Conservation (phyloP, 2,329 filamentous ascomycete species). For the Neocatenulostroma microsporum region DNA sequence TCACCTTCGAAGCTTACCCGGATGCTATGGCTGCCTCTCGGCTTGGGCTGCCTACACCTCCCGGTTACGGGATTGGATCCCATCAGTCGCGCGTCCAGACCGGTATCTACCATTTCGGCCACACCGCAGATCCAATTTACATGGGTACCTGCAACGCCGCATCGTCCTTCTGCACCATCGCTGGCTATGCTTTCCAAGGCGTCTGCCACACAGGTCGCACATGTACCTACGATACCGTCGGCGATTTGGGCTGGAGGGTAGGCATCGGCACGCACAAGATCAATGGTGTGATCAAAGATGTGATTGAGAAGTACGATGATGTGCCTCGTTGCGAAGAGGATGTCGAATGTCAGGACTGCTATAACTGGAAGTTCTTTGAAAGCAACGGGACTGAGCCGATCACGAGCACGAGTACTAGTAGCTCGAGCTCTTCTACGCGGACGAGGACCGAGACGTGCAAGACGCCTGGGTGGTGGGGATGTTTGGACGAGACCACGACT, state of each 20-base stretch:
- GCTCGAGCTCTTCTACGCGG: slow-evolving; percentile 54
- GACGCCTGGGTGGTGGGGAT: slow-evolving; percentile 90
- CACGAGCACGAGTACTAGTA: slow-evolving; percentile 40
- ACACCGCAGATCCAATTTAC: slow-evolving; percentile 91
- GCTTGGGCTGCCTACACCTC: slow-evolving; percentile 77
- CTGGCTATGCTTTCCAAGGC: slow-evolving; percentile 87
- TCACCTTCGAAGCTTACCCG: slow-evolving; percentile 88
- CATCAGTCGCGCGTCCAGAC: slow-evolving; percentile 64
- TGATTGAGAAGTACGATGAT: slow-evolving; percentile 72
- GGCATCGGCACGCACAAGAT: slow-evolving; percentile 90
- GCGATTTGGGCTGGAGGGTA: slow-evolving; percentile 84
- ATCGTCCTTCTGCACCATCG: slow-evolving; percentile 80
- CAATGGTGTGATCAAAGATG: slow-evolving; percentile 75
- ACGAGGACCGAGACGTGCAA: slow-evolving; percentile 85
- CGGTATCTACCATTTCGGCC: slow-evolving; percentile 82
- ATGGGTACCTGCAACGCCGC: slow-evolving; percentile 90
- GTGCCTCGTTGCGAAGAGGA: slow-evolving; percentile 71
- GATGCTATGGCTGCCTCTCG: slow-evolving; percentile 81
- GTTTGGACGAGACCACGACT: slow-evolving; percentile 48
- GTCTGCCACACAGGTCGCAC: slow-evolving; percentile 83
- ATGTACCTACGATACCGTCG: slow-evolving; percentile 88
- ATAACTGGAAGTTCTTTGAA: slow-evolving; percentile 88
- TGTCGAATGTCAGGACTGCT: slow-evolving; percentile 75
- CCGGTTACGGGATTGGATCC: slow-evolving; percentile 61
- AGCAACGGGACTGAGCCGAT: slow-evolving; percentile 75